Evolutionary conservation across 2,329 filamentous ascomycete species (phyloP).

Genomic region (Colletotrichum simmondsii): DNA sequence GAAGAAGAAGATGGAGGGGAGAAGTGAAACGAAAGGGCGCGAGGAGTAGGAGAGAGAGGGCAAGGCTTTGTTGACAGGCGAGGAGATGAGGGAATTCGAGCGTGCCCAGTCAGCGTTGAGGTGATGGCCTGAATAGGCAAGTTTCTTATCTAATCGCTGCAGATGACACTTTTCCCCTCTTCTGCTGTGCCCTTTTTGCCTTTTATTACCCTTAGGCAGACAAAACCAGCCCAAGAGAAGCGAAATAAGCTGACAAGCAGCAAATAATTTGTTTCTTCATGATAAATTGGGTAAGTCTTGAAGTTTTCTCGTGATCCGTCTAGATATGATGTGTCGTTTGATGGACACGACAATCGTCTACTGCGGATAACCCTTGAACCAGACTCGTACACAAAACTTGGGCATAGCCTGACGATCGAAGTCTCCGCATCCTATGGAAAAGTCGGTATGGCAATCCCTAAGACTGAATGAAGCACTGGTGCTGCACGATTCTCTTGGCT

Average conservation of each 20-base stretch:
- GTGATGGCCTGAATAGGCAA: constrained; percentile 33
- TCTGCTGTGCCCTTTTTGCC: too few species aligned
- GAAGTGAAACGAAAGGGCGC: neutral
- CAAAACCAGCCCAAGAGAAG: neutral
- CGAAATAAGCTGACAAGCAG: neutral
- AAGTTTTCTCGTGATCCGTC: neutral
- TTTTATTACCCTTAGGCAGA: neutral
- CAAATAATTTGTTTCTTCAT: neutral
- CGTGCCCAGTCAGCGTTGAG: constrained; percentile 27
- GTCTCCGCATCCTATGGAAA: neutral
- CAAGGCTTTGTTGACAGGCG: neutral
- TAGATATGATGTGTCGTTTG: neutral
- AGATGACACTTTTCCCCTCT: neutral
- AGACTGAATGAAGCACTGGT: constrained; percentile 12
- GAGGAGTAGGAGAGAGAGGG: neutral
- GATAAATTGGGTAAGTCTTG: neutral
- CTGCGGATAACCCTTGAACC: neutral
- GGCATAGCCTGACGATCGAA: neutral
- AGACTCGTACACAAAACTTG: neutral
- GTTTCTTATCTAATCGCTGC: constrained; percentile 30
- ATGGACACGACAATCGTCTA: neutral
- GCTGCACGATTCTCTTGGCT: neutral
- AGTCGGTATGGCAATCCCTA: neutral
- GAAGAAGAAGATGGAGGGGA: neutral
- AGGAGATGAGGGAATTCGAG: neutral